A percentile compares a stretch with the other conserved stretches of the same genome.
phyloP scores from a whole-genome alignment of 306 rosid species.

The Psophocarpus tetragonolobus region DNA sequence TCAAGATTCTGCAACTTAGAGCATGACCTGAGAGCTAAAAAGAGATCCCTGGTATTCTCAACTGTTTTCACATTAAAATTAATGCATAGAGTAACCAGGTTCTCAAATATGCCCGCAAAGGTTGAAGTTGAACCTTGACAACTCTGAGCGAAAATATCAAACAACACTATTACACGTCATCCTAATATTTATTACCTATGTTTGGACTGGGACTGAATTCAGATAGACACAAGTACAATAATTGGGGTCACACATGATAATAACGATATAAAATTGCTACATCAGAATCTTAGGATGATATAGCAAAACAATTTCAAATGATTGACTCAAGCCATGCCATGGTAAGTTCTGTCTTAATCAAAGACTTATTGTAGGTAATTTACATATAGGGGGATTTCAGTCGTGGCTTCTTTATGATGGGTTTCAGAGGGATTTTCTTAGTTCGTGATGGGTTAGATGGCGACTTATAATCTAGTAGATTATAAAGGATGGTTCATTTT shows the following conservation, averaged over 20 bases:
- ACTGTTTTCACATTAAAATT: background rate
- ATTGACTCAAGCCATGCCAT: no score
- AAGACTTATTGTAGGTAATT: no score
- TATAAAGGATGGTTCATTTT: no score
- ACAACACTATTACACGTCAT: background rate
- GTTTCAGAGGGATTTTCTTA: no score
- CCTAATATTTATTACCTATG: background rate
- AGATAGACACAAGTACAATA: background rate
- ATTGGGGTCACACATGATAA: background rate
- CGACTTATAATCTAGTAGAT: no score
- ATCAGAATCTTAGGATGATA: background rate
- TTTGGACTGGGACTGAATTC: background rate
- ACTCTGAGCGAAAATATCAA: background rate
- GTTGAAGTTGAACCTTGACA: background rate
- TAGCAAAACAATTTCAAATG: background rate
- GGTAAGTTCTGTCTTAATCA: no score
- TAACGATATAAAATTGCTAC: background rate
- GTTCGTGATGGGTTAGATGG: no score
- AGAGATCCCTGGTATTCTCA: background rate
- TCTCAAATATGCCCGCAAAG: background rate
- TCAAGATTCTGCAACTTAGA: background rate
- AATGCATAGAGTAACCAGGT: background rate
- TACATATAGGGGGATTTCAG: no score
- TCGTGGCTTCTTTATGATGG: no score
- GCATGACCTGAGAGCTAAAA: background rate